Evolutionary conservation across 164 flowering plant species (phyloP).

Genomic region (Liquidambar formosana): DNA sequence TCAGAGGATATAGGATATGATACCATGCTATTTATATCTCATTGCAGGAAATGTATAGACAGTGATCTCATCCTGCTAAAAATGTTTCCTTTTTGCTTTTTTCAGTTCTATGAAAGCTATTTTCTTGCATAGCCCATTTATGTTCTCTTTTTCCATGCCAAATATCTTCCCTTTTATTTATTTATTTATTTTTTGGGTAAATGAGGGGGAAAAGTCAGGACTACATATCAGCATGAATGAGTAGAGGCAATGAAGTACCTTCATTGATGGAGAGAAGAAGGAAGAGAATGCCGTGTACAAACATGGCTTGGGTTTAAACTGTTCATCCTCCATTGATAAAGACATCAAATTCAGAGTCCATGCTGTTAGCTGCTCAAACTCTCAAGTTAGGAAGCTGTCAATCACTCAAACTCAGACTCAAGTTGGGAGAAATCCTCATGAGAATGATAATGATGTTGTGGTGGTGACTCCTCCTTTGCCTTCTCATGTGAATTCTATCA

Average conservation of each 20-base stretch:
- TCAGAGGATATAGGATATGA: constrained; percentile 7
- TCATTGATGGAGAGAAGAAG: neutral
- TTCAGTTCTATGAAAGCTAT: too few species aligned
- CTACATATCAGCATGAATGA: too few species aligned
- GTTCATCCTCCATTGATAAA: constrained; percentile 9
- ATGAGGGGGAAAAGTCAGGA: too few species aligned
- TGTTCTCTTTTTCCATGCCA: too few species aligned
- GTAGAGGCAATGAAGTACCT: neutral
- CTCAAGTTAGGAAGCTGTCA: neutral
- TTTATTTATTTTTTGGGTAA: too few species aligned
- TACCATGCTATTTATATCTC: too few species aligned
- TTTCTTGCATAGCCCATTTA: too few species aligned
- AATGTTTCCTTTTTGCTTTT: too few species aligned
- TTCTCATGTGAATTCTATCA: constrained; percentile 44
- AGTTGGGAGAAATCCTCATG: neutral
- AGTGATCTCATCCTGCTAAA: too few species aligned
- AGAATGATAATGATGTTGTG: neutral
- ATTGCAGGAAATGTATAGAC: too few species aligned
- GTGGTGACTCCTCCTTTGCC: constrained; percentile 23
- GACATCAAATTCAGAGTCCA: constrained; percentile 10
- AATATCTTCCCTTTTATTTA: too few species aligned
- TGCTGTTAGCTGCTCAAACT: neutral
- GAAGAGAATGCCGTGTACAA: constrained; percentile 24
- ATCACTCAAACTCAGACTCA: neutral
- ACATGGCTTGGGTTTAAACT: constrained; percentile 14